These are phyloP conservation scores for Pseudogymnoascus sp. DNA, from an alignment of 2,329 filamentous ascomycete species.

Conservation along the genomic window DNA sequence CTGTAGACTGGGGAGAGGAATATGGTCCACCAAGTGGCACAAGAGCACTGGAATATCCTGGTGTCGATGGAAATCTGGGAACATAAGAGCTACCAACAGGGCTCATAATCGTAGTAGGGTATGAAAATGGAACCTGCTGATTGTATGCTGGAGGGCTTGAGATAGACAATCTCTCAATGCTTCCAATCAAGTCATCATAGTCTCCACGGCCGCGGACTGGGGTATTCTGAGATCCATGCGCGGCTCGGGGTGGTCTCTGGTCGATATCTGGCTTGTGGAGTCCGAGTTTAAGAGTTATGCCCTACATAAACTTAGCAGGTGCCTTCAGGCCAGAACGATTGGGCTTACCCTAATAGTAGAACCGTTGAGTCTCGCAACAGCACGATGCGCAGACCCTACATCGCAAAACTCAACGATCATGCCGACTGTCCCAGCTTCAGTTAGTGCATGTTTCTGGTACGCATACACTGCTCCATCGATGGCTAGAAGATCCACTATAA, in stretches of 20 bases:
- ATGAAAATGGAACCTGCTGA: conserved; percentile 6
- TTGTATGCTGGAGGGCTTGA: background rate
- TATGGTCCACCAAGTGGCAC: conserved; percentile 11
- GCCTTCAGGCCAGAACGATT: too few species aligned
- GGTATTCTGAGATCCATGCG: background rate
- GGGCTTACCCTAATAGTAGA: conserved; percentile 22
- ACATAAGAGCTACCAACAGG: conserved; percentile 14
- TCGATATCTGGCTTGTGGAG: conserved; percentile 11
- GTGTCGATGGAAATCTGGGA: background rate
- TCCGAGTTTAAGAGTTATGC: conserved; percentile 1
- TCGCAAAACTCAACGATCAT: conserved; percentile 50
- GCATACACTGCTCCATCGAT: conserved; percentile 47
- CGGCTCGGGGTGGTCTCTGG: background rate
- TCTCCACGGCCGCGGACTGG: conserved; percentile 8
- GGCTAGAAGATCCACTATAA: conserved; percentile 37
- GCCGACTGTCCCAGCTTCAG: conserved; percentile 38
- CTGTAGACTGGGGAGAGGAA: background rate
- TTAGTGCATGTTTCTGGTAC: conserved; percentile 37
- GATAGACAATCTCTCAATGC: conserved; percentile 8
- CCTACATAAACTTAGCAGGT: conserved; percentile 2
- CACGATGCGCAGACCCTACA: conserved; percentile 35
- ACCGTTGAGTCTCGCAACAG: conserved; percentile 36
- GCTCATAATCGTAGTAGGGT: conserved; percentile 9
- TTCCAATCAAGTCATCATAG: conserved; percentile 5
- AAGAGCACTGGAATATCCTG: background rate